A percentile compares a stretch with the other conserved stretches of the same genome.
Conservation (phyloP, 2,329 filamentous ascomycete species). For the Neonectria sp. region DNA sequence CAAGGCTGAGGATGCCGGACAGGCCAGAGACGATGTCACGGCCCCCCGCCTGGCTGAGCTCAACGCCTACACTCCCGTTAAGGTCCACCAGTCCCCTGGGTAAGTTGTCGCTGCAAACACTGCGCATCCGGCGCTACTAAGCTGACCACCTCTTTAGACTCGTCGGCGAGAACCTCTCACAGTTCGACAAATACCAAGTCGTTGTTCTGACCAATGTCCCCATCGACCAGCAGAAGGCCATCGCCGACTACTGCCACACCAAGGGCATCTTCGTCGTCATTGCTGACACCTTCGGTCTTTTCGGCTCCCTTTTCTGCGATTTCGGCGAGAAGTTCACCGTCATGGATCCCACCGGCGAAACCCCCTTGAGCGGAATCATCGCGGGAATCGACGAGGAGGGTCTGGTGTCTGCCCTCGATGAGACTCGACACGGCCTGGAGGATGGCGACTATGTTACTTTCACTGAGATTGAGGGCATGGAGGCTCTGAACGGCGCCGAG, state of each 20-base stretch:
- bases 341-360: slow-evolving; percentile 92
- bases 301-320: slow-evolving; percentile 96
- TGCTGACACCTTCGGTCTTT: slow-evolving; percentile 92
- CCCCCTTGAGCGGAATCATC: slow-evolving; percentile 88
- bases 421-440: slow-evolving; percentile 94
- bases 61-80: slow-evolving; percentile 95
- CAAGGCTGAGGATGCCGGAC: slow-evolving; percentile 88
- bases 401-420: slow-evolving; percentile 91
- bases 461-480: slow-evolving; percentile 93
- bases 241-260: slow-evolving; percentile 94
- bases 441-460: slow-evolving; percentile 98
- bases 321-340: slow-evolving; percentile 96
- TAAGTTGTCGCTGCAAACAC: slow-evolving; percentile 50
- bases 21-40: slow-evolving; percentile 89
- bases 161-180: slow-evolving; percentile 82
- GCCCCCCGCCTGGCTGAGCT: slow-evolving; percentile 93
- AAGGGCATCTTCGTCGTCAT: slow-evolving; percentile 94
- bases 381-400: slow-evolving; percentile 92
- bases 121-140: slow-evolving; percentile 18
- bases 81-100: slow-evolving; percentile 76
- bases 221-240: slow-evolving; percentile 83
- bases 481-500: slow-evolving; percentile 84
- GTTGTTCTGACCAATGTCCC: slow-evolving; percentile 91
- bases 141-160: slow-evolving; percentile 67
- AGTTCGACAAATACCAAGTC: slow-evolving; percentile 92